A percentile compares a stretch with the other conserved stretches of the same genome.
Evolutionary conservation across 148 eudicot species (phyloP).

Genomic region (Drosera capensis): DNA sequence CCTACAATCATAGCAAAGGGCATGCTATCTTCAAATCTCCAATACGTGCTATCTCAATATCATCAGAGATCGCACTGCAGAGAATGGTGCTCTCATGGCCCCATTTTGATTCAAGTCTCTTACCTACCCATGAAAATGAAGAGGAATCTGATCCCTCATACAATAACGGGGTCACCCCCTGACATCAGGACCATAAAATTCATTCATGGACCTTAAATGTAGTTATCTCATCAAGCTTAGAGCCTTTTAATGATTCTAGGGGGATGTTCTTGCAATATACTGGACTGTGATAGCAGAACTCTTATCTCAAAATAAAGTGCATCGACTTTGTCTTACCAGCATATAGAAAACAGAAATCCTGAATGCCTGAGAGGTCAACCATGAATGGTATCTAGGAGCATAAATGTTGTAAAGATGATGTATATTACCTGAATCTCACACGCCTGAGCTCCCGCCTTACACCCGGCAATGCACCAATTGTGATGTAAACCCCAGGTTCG

Average conservation of each 20-base stretch:
- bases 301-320: too few relatives aligned
- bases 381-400: background rate
- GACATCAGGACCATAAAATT: too few relatives aligned
- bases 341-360: background rate
- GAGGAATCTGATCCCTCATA: background rate
- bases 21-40: too few relatives aligned
- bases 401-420: background rate
- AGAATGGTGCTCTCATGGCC: background rate
- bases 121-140: slow-evolving; percentile 6
- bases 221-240: too few relatives aligned
- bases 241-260: too few relatives aligned
- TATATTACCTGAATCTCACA: slow-evolving; percentile 83
- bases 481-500: slow-evolving; percentile 92
- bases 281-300: too few relatives aligned
- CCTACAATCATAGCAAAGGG: background rate
- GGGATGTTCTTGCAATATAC: too few relatives aligned
- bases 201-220: too few relatives aligned
- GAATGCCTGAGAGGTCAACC: background rate
- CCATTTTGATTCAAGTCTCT: slow-evolving; percentile 4
- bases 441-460: slow-evolving; percentile 88
- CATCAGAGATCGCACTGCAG: background rate
- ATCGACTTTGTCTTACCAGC: too few relatives aligned
- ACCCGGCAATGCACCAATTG: slow-evolving; percentile 74
- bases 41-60: slow-evolving; percentile 12
- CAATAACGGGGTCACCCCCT: too few relatives aligned